Evolutionary conservation across 495 filamentous ascomycete species (phyloP).

Genomic region (Podospora conica): DNA sequence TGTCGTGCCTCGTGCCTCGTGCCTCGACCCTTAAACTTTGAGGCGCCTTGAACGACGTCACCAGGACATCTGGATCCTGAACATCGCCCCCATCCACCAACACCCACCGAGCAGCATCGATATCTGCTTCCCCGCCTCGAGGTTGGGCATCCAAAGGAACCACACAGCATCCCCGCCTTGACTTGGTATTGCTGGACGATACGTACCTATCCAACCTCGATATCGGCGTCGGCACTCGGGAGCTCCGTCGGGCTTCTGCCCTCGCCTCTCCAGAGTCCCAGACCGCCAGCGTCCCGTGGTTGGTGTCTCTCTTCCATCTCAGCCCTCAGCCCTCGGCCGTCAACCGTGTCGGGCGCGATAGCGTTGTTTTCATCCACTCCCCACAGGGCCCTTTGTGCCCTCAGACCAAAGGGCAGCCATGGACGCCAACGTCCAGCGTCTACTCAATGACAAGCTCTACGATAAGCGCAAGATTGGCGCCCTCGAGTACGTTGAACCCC

Average conservation of each 20-base stretch:
- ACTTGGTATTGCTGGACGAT: neutral
- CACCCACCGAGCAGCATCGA: neutral
- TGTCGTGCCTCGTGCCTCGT: too few relatives aligned
- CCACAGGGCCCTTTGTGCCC: neutral
- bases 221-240: neutral
- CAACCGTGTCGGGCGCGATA: neutral
- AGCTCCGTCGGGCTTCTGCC: neutral
- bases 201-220: neutral
- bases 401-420: constrained; percentile 42
- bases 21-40: too few relatives aligned
- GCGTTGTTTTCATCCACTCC: neutral
- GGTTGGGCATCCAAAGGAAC: neutral
- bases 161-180: neutral
- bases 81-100: neutral
- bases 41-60: neutral
- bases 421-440: constrained; percentile 82
- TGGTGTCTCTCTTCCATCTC: neutral
- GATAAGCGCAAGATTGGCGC: constrained; percentile 95
- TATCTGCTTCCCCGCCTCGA: neutral
- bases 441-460: constrained; percentile 96
- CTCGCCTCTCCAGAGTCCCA: neutral
- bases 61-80: neutral
- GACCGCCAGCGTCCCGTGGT: too few relatives aligned
- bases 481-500: constrained; percentile 67
- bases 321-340: neutral